phyloP scores from a whole-genome alignment of 208 protist genomes.

The Sergeia podlipaevii region DNA sequence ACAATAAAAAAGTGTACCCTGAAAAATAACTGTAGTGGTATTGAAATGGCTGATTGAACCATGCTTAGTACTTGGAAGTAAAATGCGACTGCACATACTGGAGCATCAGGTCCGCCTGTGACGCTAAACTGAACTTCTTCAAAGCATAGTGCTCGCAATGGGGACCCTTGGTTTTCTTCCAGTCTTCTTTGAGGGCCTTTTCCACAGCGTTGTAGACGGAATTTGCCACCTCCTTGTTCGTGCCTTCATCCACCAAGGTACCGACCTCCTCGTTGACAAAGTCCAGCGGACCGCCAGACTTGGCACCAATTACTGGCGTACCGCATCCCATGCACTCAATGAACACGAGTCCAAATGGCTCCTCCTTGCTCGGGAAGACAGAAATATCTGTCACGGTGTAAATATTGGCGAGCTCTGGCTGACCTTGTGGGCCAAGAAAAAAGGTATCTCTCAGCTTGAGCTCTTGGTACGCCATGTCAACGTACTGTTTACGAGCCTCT shows the following conservation, averaged over 20 bases:
- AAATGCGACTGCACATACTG: slow-evolving; percentile 45
- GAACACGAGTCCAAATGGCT: slow-evolving; percentile 77
- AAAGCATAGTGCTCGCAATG: slow-evolving; percentile 50
- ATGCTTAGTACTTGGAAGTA: slow-evolving; percentile 5
- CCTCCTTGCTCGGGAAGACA: slow-evolving; percentile 76
- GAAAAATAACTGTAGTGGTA: neutral
- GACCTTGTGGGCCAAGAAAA: slow-evolving; percentile 64
- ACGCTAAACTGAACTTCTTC: slow-evolving; percentile 46
- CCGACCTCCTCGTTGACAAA: slow-evolving; percentile 68
- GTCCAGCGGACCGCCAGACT: slow-evolving; percentile 74
- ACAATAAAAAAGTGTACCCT: slow-evolving; percentile 8
- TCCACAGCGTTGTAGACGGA: slow-evolving; percentile 42
- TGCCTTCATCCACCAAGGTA: slow-evolving; percentile 60
- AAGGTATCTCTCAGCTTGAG: slow-evolving; percentile 59
- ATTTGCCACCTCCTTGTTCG: slow-evolving; percentile 41
- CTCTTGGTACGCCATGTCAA: slow-evolving; percentile 61
- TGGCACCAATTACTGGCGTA: slow-evolving; percentile 71
- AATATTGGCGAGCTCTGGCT: slow-evolving; percentile 50
- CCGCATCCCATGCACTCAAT: slow-evolving; percentile 83
- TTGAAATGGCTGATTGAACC: no score
- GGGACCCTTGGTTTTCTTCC: slow-evolving; percentile 67
- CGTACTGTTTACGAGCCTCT: slow-evolving; percentile 45
- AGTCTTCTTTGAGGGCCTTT: slow-evolving; percentile 57
- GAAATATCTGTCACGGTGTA: slow-evolving; percentile 55
- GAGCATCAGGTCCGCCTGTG: slow-evolving; percentile 52